Base-by-base conservation (phyloP, 164 flowering plant species). In the Magnolia officinalis region DNA sequence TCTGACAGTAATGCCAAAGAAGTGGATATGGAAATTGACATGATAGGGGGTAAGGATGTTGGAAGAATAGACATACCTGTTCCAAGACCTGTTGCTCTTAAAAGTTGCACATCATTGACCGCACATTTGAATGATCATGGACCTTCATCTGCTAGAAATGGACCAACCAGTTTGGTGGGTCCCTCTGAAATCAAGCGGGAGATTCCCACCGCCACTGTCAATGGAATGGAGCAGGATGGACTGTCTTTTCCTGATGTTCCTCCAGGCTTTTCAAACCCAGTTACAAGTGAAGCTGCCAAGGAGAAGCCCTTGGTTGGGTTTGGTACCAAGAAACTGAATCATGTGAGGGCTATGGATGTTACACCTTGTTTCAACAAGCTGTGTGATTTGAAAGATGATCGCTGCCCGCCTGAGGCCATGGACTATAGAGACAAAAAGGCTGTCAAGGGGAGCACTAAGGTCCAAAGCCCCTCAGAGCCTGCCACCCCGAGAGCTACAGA, bases 21-120 rank as follows among this genome's bases (percentile, higher is more conserved):
- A 13, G 50, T 19, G 29, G 82, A 84, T 50, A 84, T 78, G 89
- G 89, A 80, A 23, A 73, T 79, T 74, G 84, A 85, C 79, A 81
- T 79, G 82, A 49, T 66, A 1, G 87, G 85, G 11, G 87, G 85
- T 50, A 49, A 24, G 66, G 75, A 21, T 63, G 71, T 83, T 18
- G 84, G 84, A 67, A 72, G 10, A 10, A 19, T 73, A 71, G 86
- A 83, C 59, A 11, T 49, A 51, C 67, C 64, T 16, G 20, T 72
- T 26, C 70, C 45, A 59, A 75, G 59, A 24, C 26, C 55, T 18
- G 63, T 59, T 72, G 8, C 45, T 50, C 14, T 37, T 24, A 58
- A 31, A 71, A 71, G 21, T 51, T 6, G 14, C 4, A 26, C 2
- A 29, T 23, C 51, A 11, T 21, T 11, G 8, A 16, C 61, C 4